A percentile compares a stretch with the other conserved stretches of the same genome.
phyloP scores from a whole-genome alignment of 2,329 filamentous ascomycete species.

The Chalaropsis ovoidea region DNA sequence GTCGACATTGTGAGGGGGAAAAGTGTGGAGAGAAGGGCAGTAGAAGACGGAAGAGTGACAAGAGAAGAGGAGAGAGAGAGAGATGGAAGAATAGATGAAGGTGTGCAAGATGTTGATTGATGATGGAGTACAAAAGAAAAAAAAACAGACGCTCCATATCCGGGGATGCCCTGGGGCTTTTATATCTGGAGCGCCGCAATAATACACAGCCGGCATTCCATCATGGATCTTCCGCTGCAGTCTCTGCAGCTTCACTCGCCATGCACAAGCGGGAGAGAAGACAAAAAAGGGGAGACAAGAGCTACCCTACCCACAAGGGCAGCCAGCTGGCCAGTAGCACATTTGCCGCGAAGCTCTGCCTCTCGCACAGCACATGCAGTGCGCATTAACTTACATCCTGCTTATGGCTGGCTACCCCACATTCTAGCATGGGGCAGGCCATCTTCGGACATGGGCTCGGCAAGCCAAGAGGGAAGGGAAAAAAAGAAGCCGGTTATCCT shows the following conservation, averaged over 20 bases:
- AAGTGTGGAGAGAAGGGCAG: not conserved
- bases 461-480: not conserved
- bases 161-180: slow-evolving; percentile 13
- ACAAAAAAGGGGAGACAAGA: not conserved
- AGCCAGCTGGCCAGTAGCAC: not conserved
- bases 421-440: not conserved
- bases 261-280: not conserved
- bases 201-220: slow-evolving; percentile 20
- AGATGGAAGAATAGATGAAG: not conserved
- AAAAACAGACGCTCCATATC: not conserved
- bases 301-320: not conserved
- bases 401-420: slow-evolving; percentile 4
- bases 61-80: not conserved
- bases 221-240: not conserved
- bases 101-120: not conserved
- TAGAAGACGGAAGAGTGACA: not conserved
- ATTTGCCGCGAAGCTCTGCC: slow-evolving; percentile 8
- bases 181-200: slow-evolving; percentile 20
- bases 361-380: not conserved
- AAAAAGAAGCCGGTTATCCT: not conserved
- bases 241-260: not conserved
- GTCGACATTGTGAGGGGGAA: slow-evolving; percentile 9
- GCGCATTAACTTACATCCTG: not conserved
- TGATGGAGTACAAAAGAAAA: not conserved
- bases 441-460: slow-evolving; percentile 4